Conservation (phyloP, 148 eudicot genomes). For the Tetragonia tetragonoides region DNA sequence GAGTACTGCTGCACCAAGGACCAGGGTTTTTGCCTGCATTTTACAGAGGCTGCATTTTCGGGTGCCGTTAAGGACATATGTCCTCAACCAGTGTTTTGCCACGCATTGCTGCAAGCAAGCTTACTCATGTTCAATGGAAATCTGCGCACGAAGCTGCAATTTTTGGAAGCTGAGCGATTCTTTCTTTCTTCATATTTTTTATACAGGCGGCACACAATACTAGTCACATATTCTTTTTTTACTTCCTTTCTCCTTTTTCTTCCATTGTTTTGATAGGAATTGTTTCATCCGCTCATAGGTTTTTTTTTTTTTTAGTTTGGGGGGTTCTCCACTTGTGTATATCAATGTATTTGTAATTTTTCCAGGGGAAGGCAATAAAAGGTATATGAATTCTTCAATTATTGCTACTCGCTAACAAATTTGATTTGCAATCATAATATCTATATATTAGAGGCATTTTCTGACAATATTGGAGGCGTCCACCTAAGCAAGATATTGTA, state of each 20-base stretch:
- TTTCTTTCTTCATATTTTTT: background rate
- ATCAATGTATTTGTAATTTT: conserved; percentile 22
- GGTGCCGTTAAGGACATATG: conserved; percentile 1
- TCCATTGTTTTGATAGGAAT: conserved; percentile 11
- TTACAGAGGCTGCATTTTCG: conserved; percentile 13
- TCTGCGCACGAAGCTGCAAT: conserved; percentile 15
- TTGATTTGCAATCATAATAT: too few species aligned
- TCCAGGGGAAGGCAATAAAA: conserved; percentile 19
- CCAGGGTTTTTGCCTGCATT: background rate
- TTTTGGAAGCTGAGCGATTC: conserved; percentile 24
- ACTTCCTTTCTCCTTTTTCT: background rate
- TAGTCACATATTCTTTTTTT: conserved; percentile 14
- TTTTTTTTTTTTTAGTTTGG: background rate
- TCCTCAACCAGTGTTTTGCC: conserved; percentile 7
- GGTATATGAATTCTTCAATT: conserved; percentile 13
- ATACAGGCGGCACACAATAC: conserved; percentile 10
- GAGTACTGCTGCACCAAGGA: conserved; percentile 3
- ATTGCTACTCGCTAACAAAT: background rate
- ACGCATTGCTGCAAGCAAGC: conserved; percentile 4
- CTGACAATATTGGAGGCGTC: too few species aligned
- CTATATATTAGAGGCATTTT: too few species aligned
- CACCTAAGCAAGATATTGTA: too few species aligned
- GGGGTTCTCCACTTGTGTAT: conserved; percentile 13
- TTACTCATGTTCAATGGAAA: background rate
- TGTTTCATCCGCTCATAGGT: conserved; percentile 18